Evolutionary conservation across 768 basidiomycete genomes (phyloP).

Genomic region (Tulasnella sp.): DNA sequence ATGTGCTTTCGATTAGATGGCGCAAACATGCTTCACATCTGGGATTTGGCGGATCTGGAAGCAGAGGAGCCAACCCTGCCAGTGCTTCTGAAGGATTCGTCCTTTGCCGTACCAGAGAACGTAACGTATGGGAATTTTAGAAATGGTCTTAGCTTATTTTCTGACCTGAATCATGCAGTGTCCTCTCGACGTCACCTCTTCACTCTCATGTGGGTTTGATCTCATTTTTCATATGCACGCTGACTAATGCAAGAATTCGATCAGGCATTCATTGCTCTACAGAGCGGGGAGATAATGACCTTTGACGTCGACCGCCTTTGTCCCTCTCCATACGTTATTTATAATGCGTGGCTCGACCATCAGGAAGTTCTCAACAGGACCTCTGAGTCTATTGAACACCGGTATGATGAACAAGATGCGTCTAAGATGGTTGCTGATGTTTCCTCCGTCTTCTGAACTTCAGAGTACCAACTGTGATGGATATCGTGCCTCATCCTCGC

Average conservation of each 20-base stretch:
- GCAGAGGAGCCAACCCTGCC: slow-evolving; percentile 41
- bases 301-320: slow-evolving; percentile 67
- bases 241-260: slow-evolving; percentile 18
- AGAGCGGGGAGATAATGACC: slow-evolving; percentile 56
- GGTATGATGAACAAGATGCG: slow-evolving; percentile 25
- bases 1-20: slow-evolving; percentile 36
- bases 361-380: slow-evolving; percentile 50
- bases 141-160: neutral
- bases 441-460: neutral
- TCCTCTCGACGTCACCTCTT: slow-evolving; percentile 55
- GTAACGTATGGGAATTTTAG: slow-evolving; percentile 31
- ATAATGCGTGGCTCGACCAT: slow-evolving; percentile 69
- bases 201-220: slow-evolving; percentile 57
- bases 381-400: neutral
- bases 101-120: slow-evolving; percentile 42
- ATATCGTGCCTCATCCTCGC: slow-evolving; percentile 60
- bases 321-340: slow-evolving; percentile 58
- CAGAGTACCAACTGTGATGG: slow-evolving; percentile 46
- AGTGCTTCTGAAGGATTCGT: slow-evolving; percentile 37
- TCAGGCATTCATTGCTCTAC: slow-evolving; percentile 44
- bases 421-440: neutral
- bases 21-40: slow-evolving; percentile 49
- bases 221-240: slow-evolving; percentile 8
- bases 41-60: slow-evolving; percentile 39
- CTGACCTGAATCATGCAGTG: slow-evolving; percentile 33